Base-by-base conservation (phyloP, 116 monocot species). In the Dioscorea cayenensis region DNA sequence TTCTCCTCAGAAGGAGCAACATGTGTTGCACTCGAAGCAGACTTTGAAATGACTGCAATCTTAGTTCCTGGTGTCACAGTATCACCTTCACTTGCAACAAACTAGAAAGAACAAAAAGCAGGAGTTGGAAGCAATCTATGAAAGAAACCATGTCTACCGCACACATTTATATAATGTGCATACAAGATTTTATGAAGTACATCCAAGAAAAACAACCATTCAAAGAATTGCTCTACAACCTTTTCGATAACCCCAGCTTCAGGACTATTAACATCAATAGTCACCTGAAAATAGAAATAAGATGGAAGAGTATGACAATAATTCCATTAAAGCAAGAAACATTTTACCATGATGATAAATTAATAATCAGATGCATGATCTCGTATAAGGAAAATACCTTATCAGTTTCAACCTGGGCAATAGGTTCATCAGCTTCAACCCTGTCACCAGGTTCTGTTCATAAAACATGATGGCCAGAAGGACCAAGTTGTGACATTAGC, bases 361-460 rank as follows among this genome's bases (percentile, higher is more conserved):
- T 25, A 1, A 25, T 25, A 13, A 65, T 65, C 43, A 43, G 55
- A 55, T 2, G 17, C 5, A 19, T 55, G 55, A 55, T 11, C 1
- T 43, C 8, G 12, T 16, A 55, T 0, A 21, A 21, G 14, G 17
- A 52, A 51, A 23, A 70, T 75, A 96, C 99, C 99, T 99, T 99
- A 60, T 99, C 99, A 23, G 99, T 99, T 83, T 99, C 99, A 78
- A 99, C 73, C 70, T 99, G 99, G 20, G 99, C 99, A 80, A 99
- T 97, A 29, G 90, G 77, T 73, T 97, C 93, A 80, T 92, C 97
- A 69, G 75, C 66, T 66, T 77, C 83, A 67, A 99, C 99, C 28
- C 77, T 76, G 63, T 99, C 99, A 66, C 94, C 94, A 66, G 99
- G 94, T 73, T 99, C 99, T 99, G 84, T 79, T 77, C 66, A 18